Percentiles rank a stretch among this genome's conserved stretches.
These are phyloP conservation scores for Gardenia jasminoides DNA, from an alignment of 257 asterid species.

Conservation along the genomic window DNA sequence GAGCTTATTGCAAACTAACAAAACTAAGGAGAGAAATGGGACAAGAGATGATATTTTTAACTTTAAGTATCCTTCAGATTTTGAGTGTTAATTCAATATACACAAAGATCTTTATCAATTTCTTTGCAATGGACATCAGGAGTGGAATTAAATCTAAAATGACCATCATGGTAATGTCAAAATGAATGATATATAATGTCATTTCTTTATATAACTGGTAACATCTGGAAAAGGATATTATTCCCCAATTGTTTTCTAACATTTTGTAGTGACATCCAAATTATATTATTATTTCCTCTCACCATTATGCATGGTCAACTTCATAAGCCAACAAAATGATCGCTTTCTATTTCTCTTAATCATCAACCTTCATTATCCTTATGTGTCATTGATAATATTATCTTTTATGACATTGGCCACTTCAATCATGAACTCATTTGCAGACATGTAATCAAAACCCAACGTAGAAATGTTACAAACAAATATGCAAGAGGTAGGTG, in stretches of 20 bases:
- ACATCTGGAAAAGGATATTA: background rate
- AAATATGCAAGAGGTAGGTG: background rate
- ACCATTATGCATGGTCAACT: constrained; percentile 5
- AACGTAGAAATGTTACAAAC: background rate
- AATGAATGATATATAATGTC: background rate
- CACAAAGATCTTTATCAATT: too few relatives aligned
- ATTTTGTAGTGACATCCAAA: background rate
- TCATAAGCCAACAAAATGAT: constrained; percentile 3
- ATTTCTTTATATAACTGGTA: background rate
- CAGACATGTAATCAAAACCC: background rate
- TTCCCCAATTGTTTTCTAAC: background rate
- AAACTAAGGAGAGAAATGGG: too few relatives aligned
- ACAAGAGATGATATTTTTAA: background rate
- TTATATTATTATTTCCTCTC: background rate
- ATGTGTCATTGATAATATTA: background rate
- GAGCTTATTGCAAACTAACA: background rate
- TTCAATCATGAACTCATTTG: constrained; percentile 11
- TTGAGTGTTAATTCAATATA: too few relatives aligned
- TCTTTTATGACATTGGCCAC: background rate
- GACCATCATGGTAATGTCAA: background rate
- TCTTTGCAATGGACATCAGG: too few relatives aligned
- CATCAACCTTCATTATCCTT: background rate
- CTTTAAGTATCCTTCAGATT: background rate
- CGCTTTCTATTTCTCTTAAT: constrained; percentile 3
- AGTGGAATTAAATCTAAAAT: too few relatives aligned